Conservation (phyloP, 2,329 filamentous ascomycete species). For the Ophiocordyceps australis region DNA sequence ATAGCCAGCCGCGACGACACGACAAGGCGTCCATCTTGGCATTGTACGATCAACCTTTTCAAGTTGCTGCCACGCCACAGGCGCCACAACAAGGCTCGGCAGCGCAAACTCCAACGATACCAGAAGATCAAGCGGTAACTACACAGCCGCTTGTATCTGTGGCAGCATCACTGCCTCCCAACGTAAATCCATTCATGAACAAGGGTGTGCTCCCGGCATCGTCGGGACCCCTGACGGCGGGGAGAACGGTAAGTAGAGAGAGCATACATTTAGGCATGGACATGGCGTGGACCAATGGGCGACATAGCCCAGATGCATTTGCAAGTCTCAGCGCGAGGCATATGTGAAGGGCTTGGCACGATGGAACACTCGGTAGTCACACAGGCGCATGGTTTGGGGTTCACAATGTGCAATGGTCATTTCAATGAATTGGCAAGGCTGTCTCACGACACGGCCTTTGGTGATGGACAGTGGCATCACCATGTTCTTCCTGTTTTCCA, state of each 20-base stretch:
- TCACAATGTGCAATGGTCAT: no score
- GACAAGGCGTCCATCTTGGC: slow-evolving; percentile 63
- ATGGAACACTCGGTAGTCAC: no score
- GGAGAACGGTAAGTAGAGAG: slow-evolving; percentile 37
- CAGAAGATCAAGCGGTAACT: slow-evolving; percentile 10
- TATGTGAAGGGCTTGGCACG: no score
- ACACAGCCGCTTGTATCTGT: slow-evolving; percentile 10
- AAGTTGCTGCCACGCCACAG: slow-evolving; percentile 20
- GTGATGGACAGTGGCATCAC: no score
- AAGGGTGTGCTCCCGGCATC: slow-evolving; percentile 9
- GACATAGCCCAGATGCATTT: slow-evolving; percentile 68
- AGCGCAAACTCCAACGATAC: slow-evolving; percentile 9
- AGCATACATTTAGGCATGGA: slow-evolving; percentile 50
- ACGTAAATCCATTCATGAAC: slow-evolving; percentile 39
- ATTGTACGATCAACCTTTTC: slow-evolving; percentile 46
- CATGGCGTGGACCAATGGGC: slow-evolving; percentile 47
- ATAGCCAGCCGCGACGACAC: slow-evolving; percentile 18
- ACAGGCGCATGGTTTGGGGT: no score
- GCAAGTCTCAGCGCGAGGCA: slow-evolving; percentile 51
- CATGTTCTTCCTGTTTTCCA: no score
- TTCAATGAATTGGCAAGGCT: no score
- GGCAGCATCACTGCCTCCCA: slow-evolving; percentile 15
- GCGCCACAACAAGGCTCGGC: slow-evolving; percentile 12
- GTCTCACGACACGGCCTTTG: no score
- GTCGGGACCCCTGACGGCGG: slow-evolving; percentile 23